These are phyloP conservation scores for Hibiscus mutabilis DNA, from an alignment of 345 rosid genomes.

Conservation along the genomic window DNA sequence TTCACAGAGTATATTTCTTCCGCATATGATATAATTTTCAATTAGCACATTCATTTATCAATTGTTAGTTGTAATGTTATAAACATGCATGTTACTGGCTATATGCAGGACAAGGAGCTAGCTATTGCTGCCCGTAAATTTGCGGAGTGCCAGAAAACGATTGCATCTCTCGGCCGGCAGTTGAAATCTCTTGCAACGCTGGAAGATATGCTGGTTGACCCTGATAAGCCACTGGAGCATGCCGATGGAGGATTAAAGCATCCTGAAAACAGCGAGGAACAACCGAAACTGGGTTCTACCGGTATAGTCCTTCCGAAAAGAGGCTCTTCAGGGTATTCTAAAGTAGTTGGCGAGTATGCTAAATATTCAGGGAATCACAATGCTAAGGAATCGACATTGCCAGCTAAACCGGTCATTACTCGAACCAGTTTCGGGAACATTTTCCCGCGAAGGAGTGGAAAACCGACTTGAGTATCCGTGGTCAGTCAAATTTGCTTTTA, in stretches of 20 bases:
- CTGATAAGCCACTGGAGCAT: slow-evolving; percentile 15
- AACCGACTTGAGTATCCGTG: slow-evolving; percentile 3
- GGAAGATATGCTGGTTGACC: slow-evolving; percentile 36
- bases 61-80: not conserved
- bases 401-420: slow-evolving; percentile 6
- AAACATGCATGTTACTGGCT: not conserved
- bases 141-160: slow-evolving; percentile 86
- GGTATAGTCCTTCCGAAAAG: slow-evolving; percentile 9
- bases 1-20: not conserved
- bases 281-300: slow-evolving; percentile 8
- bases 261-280: slow-evolving; percentile 11
- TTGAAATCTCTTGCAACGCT: slow-evolving; percentile 54
- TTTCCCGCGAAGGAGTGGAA: slow-evolving; percentile 18
- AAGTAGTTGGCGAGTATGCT: slow-evolving; percentile 9
- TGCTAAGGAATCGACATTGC: not conserved
- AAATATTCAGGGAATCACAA: slow-evolving; percentile 4
- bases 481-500: not conserved
- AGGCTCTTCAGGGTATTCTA: not conserved
- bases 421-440: slow-evolving; percentile 20
- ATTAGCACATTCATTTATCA: not conserved
- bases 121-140: slow-evolving; percentile 57
- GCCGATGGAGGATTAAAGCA: slow-evolving; percentile 13
- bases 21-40: not conserved
- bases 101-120: slow-evolving; percentile 55
- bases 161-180: slow-evolving; percentile 57